Evolutionary conservation across 2,329 filamentous ascomycete genomes (phyloP), one percentile per base, ranked within the genome.

Genomic region (Iodosphaeria phyllophila): DNA sequence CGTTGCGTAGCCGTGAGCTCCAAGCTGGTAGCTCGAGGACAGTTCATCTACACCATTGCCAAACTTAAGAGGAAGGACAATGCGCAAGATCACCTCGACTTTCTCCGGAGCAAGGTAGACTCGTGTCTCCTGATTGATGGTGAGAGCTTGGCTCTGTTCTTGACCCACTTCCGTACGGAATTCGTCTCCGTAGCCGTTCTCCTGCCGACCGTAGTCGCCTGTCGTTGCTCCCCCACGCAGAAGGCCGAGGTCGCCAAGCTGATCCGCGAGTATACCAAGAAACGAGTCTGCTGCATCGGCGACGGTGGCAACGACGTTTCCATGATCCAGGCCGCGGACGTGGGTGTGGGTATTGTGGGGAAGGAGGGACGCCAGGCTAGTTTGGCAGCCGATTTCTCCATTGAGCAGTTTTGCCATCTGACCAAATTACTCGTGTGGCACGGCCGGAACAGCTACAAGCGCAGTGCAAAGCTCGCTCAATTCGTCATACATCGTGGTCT

Each of bases 401-500:
- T 98, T 38, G 80, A 83, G 31, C 84, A 93, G 41, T 98, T 98
- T 51, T 78, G 74, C 41, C 83, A 98, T 46, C 56, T 98, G 12
- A 92, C 86, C 24, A 98, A 95, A 50, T 64, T 98, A 2, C 66
- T 98, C n/a, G 83, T 98, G 18, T 98, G 91, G 89, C 91, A 98
- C 46, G 89, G 89, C 1, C 73, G 91, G 16, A 98, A 98, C 52
- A 86, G 75, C 38, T 98, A 98, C 60, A 95, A 95, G 51, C 71
- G 91, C 22, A 82, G 73, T 30, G 89, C 89, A 15, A 98, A 98
- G 52, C 66, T 98, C 13, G 83, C 80, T 1, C 91, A 95, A 47
- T 98, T 98, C 49, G 86, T 98, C 40, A 98, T 98, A 40, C 91
- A 98, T 46, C 77, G 89, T 40, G 89, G 89, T 25, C 58, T 98